Evolutionary conservation across 2,329 filamentous ascomycete species (phyloP), one percentile per base, ranked within the genome.

Genomic region (Tolypocladium pustulatum): DNA sequence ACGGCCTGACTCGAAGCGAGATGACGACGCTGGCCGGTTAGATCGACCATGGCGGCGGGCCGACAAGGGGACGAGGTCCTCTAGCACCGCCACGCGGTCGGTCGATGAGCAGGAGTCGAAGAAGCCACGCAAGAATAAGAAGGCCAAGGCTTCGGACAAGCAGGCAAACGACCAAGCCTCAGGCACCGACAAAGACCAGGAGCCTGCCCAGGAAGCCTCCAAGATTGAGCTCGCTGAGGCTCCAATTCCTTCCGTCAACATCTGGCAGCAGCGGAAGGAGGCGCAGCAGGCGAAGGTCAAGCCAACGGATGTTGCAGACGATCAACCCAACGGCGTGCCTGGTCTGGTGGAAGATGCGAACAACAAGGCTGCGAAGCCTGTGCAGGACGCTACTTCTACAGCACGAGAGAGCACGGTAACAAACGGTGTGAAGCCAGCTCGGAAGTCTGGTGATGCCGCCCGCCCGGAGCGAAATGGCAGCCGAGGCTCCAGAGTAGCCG

Each of bases 261-360:
- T 92, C 62, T 99, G 94, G 93, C 82, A 86, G 62, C 85, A 92
- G 73, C 84, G 92, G 58, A 87, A 82, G 65, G 87, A 91, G 67
- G 85, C 85, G 54, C 75, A 79, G 52, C 76, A 80, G 62, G 77
- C 82, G 43, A 86, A 84, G 70, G 69, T 71, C 30, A 81, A 78
- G 66, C 61, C 69, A 15, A 58, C 65, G 12, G 61, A 63, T 25
- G 60, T 66, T n/a, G 56, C 63, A n/a, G 82, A 82, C 66, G 70
- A 69, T 55, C 62, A 65, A n/a, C 58, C 64, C 61, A 72, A 71
- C 54, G 66, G 67, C 32, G 63, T 61, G 30, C 58, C 67, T 20
- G 60, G 63, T 59, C 62, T 68, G 58, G 60, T 64, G 34, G 65
- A 75, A 37, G 81, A 83, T 60, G 69, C 76, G n/a, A n/a, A n/a